phyloP scores from a whole-genome alignment of 805 yeast species.

The Pichia exigua region DNA sequence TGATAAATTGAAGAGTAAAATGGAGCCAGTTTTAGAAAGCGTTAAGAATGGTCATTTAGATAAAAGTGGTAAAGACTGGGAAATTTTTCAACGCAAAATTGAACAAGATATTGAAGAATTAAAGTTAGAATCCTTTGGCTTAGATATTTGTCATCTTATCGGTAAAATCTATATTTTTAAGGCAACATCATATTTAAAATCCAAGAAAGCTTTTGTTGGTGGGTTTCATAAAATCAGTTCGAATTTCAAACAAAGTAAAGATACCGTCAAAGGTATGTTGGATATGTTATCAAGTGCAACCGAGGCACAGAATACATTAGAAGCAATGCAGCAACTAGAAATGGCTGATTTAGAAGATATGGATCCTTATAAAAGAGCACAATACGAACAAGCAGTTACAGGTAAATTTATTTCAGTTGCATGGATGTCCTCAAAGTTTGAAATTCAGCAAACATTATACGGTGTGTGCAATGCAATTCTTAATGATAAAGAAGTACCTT shows the following conservation, averaged over 20 bases:
- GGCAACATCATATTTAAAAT: constrained; percentile 55
- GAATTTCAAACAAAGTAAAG: constrained; percentile 65
- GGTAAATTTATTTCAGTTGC: constrained; percentile 80
- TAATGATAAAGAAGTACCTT: constrained; percentile 45
- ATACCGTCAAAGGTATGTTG: constrained; percentile 64
- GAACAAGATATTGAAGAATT: constrained; percentile 76
- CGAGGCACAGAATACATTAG: constrained; percentile 74
- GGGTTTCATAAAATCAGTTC: constrained; percentile 45
- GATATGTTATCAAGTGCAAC: constrained; percentile 64
- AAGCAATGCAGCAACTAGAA: constrained; percentile 62
- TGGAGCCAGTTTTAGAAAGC: constrained; percentile 33
- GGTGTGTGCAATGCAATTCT: constrained; percentile 62
- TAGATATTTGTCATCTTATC: constrained; percentile 68
- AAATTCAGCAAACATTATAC: constrained; percentile 64
- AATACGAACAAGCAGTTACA: constrained; percentile 64
- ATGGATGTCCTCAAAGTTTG: constrained; percentile 77
- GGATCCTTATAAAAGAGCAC: constrained; percentile 43
- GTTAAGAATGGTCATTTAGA: constrained; percentile 31
- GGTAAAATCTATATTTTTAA: constrained; percentile 64
- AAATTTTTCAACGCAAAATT: constrained; percentile 53
- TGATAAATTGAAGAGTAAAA: constrained; percentile 38
- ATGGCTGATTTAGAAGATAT: constrained; percentile 32
- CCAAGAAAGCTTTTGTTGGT: constrained; percentile 66
- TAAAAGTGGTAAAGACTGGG: constrained; percentile 34
- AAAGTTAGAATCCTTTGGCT: constrained; percentile 79